Evolutionary conservation across 192 early-diverging fungal genomes (phyloP), one percentile per base, ranked within the genome.

Genomic region (Coemansia sp.): DNA sequence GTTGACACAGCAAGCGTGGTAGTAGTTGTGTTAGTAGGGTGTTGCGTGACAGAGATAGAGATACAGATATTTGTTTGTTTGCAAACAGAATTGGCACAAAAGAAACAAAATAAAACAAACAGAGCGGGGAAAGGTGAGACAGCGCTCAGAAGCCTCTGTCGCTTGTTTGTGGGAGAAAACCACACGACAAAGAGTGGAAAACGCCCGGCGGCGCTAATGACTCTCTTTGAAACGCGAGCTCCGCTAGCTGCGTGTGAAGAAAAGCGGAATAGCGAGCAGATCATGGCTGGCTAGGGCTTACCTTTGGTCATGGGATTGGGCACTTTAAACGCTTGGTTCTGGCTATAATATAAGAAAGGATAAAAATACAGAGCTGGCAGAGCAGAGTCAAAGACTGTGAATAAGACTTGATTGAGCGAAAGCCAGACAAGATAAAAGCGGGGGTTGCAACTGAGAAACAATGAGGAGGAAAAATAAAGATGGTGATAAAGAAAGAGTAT

Each of bases 241-340:
- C 28, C 25, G 52, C 52, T 30, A 31, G 11, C 28, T 3, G 30
- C 28, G 12, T 25, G 28, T 10, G 28, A 30, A 29, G 7, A 29
- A 32, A 48, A 61, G 25, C 22, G 22, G 48, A 42, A 17, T 18
- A 33, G 45, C 17, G 48, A 25, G 10, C 48, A 29, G 22, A 45
- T 45, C 42, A 45, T 30, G 22, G 25, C 25, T 54, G 29, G 6
- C 7, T 54, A 30, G 5, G 7, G 2, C 33, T 38, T 59, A 59
- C 57, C 57, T 59, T 59, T 59, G 8, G 57, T 59, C 57, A 54
- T 54, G 51, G 51, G 20, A 12, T 54, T 45, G 11, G 8, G 5
- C 5, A 7, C 42, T 2, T 30, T 30, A 30, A 7, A 28, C 52
- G 52, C 4, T 55, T 25, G 30, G 18, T 52, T 55, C 52, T 55